Percentiles rank a stretch among this genome's conserved stretches.
Conservation (phyloP, 23 red algal species). For the Gracilaria caudata region DNA sequence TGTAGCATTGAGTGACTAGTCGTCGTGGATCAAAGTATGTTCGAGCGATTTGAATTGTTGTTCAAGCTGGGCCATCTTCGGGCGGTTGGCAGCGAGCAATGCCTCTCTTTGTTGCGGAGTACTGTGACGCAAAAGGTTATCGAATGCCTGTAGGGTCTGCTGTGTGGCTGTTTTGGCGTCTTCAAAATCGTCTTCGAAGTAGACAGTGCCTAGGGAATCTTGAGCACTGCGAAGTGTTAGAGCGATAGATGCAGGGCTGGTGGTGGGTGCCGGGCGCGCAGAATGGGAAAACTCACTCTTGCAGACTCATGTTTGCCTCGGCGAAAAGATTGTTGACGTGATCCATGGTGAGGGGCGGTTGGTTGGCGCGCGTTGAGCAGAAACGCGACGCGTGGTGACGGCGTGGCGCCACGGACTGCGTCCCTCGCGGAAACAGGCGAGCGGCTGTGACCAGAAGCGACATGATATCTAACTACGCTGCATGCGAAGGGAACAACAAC, state of each 20-base stretch:
- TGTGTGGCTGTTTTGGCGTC: slow-evolving; percentile 61
- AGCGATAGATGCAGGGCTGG: not conserved
- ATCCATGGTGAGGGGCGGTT: slow-evolving; percentile 34
- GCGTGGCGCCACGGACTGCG: not conserved
- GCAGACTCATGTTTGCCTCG: slow-evolving; percentile 50
- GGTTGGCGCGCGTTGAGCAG: not conserved
- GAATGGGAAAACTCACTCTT: slow-evolving; percentile 39
- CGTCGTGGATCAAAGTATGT: slow-evolving; percentile 58
- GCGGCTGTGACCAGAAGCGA: not conserved
- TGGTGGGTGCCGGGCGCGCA: not conserved
- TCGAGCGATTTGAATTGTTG: slow-evolving; percentile 55
- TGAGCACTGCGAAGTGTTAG: slow-evolving; percentile 31
- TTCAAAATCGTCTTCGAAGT: slow-evolving; percentile 64
- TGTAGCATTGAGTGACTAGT: slow-evolving; percentile 16
- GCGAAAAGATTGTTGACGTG: slow-evolving; percentile 64
- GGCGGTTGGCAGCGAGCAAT: slow-evolving; percentile 55
- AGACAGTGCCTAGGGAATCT: slow-evolving; percentile 48
- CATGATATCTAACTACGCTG: not conserved
- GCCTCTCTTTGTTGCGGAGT: slow-evolving; percentile 22
- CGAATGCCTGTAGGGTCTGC: slow-evolving; percentile 39
- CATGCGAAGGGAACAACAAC: no score
- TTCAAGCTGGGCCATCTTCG: slow-evolving; percentile 60
- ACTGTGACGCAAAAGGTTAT: not conserved
- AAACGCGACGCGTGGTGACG: not conserved
- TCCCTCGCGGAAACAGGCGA: not conserved